A percentile compares a stretch with the other conserved stretches of the same genome.
phyloP scores from a whole-genome alignment of 2,329 filamentous ascomycete genomes.

The Gaeumannomyces tritici region DNA sequence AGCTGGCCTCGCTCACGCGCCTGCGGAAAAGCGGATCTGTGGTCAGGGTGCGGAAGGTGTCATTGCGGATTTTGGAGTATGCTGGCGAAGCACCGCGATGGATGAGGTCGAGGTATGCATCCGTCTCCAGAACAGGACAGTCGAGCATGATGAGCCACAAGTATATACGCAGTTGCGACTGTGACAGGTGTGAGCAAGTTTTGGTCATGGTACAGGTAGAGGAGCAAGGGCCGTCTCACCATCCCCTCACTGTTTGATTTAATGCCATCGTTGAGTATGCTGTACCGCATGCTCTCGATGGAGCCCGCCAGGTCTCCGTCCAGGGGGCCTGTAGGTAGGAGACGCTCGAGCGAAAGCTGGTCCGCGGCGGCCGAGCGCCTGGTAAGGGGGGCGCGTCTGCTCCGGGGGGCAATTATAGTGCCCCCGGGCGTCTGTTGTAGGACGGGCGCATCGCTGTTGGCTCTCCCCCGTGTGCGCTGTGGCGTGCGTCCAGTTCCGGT shows the following conservation, averaged over 20 bases:
- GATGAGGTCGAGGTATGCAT: slow-evolving; percentile 81
- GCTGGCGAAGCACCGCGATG: slow-evolving; percentile 89
- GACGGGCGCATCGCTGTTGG: slow-evolving; percentile 60
- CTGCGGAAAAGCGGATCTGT: slow-evolving; percentile 96
- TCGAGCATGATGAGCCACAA: slow-evolving; percentile 93
- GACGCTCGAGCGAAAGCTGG: slow-evolving; percentile 56
- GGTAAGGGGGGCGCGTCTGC: slow-evolving; percentile 31
- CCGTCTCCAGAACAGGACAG: slow-evolving; percentile 73
- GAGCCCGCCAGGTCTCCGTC: slow-evolving; percentile 58
- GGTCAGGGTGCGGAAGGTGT: slow-evolving; percentile 92
- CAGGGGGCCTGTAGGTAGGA: slow-evolving; percentile 72
- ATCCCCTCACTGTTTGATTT: slow-evolving; percentile 74
- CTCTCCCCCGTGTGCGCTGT: slow-evolving; percentile 43
- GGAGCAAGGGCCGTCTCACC: slow-evolving; percentile 35
- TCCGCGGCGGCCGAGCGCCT: slow-evolving; percentile 38
- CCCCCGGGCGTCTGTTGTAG: slow-evolving; percentile 25
- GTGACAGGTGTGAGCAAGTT: background rate
- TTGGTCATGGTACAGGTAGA: background rate
- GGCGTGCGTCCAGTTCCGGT: slow-evolving; percentile 44
- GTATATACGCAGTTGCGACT: slow-evolving; percentile 92
- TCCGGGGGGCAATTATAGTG: slow-evolving; percentile 22
- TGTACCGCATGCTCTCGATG: slow-evolving; percentile 61
- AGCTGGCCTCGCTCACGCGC: slow-evolving; percentile 86
- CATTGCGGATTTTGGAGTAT: slow-evolving; percentile 96
- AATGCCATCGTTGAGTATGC: slow-evolving; percentile 65